Conservation (phyloP, 1,139 yeast species). For the Pichia inconspicua region DNA sequence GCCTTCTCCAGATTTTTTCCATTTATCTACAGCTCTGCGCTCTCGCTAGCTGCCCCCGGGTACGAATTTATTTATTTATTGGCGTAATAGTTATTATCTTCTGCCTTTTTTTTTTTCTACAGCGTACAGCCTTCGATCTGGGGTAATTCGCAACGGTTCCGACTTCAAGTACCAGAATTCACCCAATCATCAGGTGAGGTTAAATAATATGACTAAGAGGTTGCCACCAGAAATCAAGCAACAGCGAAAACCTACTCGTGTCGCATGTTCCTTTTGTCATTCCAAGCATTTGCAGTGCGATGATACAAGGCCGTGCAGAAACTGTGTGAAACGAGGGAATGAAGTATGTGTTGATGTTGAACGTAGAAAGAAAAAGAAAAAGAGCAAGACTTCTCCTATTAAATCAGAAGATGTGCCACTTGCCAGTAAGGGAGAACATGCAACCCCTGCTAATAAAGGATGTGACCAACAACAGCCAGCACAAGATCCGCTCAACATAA, state of each 20-base stretch:
- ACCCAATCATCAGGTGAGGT: neutral
- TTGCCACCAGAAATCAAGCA: slow-evolving; percentile 47
- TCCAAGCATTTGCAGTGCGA: slow-evolving; percentile 65
- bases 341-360: slow-evolving; percentile 50
- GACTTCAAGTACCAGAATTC: neutral
- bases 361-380: slow-evolving; percentile 40
- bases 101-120: too few relatives aligned
- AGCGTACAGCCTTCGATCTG: neutral
- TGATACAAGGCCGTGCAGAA: slow-evolving; percentile 53
- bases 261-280: slow-evolving; percentile 69
- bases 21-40: neutral
- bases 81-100: neutral
- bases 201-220: slow-evolving; percentile 46
- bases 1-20: neutral
- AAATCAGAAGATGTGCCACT: neutral
- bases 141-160: neutral
- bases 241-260: slow-evolving; percentile 50
- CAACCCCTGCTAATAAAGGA: too few relatives aligned
- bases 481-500: neutral
- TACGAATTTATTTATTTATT: neutral
- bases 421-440: neutral
- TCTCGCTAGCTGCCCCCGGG: neutral
- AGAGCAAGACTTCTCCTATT: neutral
- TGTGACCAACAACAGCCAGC: too few relatives aligned
- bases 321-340: slow-evolving; percentile 57